These are phyloP conservation scores for Nemania abortiva DNA, from an alignment of 2,329 filamentous ascomycete genomes.

Conservation along the genomic window DNA sequence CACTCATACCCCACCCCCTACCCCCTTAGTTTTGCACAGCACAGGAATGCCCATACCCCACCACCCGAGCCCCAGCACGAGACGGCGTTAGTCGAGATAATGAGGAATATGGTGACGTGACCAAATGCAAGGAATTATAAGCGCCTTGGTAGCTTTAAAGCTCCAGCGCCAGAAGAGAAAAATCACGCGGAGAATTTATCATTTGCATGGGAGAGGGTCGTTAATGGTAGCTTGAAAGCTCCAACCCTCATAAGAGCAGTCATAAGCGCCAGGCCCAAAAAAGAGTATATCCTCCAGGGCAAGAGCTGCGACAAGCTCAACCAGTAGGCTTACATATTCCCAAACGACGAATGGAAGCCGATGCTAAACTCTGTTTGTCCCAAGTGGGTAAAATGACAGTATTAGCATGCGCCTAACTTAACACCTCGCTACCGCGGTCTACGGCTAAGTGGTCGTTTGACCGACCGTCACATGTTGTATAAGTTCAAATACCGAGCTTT, in stretches of 20 bases:
- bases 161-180: slow-evolving; percentile 65
- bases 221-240: slow-evolving; percentile 64
- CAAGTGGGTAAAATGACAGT: slow-evolving; percentile 40
- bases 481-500: slow-evolving; percentile 36
- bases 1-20: slow-evolving; percentile 43
- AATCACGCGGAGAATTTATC: slow-evolving; percentile 47
- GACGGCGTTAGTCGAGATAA: slow-evolving; percentile 51
- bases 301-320: slow-evolving; percentile 20
- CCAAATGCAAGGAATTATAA: slow-evolving; percentile 51
- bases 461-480: slow-evolving; percentile 34
- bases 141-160: slow-evolving; percentile 74
- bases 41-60: slow-evolving; percentile 48
- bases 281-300: slow-evolving; percentile 12
- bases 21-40: slow-evolving; percentile 48
- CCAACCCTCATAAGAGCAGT: slow-evolving; percentile 55
- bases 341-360: slow-evolving; percentile 25
- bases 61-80: slow-evolving; percentile 48
- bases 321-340: slow-evolving; percentile 24
- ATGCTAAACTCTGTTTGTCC: slow-evolving; percentile 36
- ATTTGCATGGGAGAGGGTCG: slow-evolving; percentile 55
- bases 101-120: slow-evolving; percentile 52
- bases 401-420: slow-evolving; percentile 30
- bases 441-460: slow-evolving; percentile 37
- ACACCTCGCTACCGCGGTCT: slow-evolving; percentile 23
- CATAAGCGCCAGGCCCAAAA: slow-evolving; percentile 27